Percentiles rank a stretch among this genome's conserved stretches.
Conservation (phyloP, 805 yeast species). For the Cyberlindnera maclurae region DNA sequence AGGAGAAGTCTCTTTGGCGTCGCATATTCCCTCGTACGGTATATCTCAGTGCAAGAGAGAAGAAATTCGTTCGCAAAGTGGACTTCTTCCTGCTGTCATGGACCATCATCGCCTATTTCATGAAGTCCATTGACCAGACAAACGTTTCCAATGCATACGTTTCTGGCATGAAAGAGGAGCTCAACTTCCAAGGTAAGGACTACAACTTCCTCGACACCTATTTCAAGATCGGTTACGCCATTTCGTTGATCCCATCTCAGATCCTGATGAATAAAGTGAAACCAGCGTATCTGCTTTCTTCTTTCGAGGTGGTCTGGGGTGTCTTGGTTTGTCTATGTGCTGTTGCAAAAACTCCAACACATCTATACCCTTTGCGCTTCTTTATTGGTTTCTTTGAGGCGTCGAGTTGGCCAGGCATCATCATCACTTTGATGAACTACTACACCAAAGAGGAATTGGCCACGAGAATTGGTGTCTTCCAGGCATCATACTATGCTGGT, state of each 20-base stretch:
- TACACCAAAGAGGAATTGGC: constrained; percentile 31
- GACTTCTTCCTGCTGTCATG: constrained; percentile 11
- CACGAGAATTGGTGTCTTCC: constrained; percentile 24
- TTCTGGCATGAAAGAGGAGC: constrained; percentile 47
- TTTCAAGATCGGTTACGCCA: constrained; percentile 53
- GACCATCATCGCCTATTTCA: constrained; percentile 34
- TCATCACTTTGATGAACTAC: constrained; percentile 28
- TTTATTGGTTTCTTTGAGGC: constrained; percentile 66
- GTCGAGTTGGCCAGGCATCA: constrained; percentile 42
- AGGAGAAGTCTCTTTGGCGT: constrained; percentile 3
- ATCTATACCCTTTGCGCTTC: constrained; percentile 54
- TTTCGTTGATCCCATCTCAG: constrained; percentile 62
- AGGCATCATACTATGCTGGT: constrained; percentile 12
- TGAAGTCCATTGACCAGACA: constrained; percentile 55
- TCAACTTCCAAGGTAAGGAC: constrained; percentile 28
- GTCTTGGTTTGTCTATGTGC: constrained; percentile 52
- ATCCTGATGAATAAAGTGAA: constrained; percentile 51
- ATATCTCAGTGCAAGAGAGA: constrained; percentile 4
- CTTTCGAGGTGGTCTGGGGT: constrained; percentile 63
- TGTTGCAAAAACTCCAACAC: constrained; percentile 24
- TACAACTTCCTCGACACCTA: constrained; percentile 52
- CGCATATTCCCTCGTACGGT: constrained; percentile 1
- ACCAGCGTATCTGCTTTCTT: constrained; percentile 39
- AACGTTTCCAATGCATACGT: constrained; percentile 63
- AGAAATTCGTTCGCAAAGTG: constrained; percentile 7